These are phyloP conservation scores for Pleurotus tuoliensis DNA, from an alignment of 768 basidiomycete species.

Conservation along the genomic window DNA sequence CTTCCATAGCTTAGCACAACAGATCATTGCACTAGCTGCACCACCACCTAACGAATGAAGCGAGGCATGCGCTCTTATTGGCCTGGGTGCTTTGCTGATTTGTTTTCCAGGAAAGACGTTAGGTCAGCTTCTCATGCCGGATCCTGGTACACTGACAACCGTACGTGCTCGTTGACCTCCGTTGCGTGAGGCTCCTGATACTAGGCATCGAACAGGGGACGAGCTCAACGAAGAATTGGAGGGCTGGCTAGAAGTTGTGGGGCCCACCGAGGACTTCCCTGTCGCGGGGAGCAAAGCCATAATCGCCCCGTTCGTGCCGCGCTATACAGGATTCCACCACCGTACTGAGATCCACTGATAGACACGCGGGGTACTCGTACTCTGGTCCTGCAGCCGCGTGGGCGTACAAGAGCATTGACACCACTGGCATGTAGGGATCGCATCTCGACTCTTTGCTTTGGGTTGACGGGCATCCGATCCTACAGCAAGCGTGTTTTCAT, in stretches of 20 bases:
- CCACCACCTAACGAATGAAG: background rate
- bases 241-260: slow-evolving; percentile 58
- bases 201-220: slow-evolving; percentile 34
- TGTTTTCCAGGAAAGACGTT: slow-evolving; percentile 80
- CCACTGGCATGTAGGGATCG: slow-evolving; percentile 65
- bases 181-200: slow-evolving; percentile 10
- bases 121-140: slow-evolving; percentile 81
- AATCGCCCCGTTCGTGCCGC: slow-evolving; percentile 84
- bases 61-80: background rate
- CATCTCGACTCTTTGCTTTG: slow-evolving; percentile 9
- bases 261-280: slow-evolving; percentile 31
- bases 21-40: background rate
- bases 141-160: slow-evolving; percentile 80
- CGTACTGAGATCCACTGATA: slow-evolving; percentile 24
- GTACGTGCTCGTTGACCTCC: slow-evolving; percentile 31
- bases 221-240: slow-evolving; percentile 60
- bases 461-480: slow-evolving; percentile 3
- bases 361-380: slow-evolving; percentile 95
- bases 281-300: slow-evolving; percentile 74
- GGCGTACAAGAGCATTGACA: slow-evolving; percentile 91
- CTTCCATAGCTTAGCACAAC: too few relatives aligned
- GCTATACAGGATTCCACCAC: slow-evolving; percentile 11
- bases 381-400: slow-evolving; percentile 93
- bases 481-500: slow-evolving; percentile 87
- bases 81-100: slow-evolving; percentile 59